Evolutionary conservation across 148 eudicot genomes (phyloP).

Genomic region (Amaranthus hypochondriacus): DNA sequence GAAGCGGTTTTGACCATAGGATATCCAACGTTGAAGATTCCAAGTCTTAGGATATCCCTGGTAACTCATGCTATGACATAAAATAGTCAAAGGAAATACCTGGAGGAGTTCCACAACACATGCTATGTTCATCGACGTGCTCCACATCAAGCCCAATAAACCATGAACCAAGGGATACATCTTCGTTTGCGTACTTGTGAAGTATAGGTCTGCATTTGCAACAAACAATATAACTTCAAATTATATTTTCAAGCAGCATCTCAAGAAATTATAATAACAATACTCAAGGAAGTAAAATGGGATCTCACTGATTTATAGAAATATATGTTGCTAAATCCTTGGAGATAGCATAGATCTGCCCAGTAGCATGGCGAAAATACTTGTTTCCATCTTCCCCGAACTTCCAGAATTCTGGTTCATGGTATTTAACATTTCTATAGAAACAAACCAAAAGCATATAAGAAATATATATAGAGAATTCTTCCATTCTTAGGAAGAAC

Average conservation of each 20-base stretch:
- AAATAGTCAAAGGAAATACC: neutral
- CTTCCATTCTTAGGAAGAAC: neutral
- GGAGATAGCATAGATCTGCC: conserved; percentile 94
- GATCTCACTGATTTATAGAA: conserved; percentile 74
- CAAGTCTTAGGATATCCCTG: neutral
- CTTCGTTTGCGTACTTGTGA: conserved; percentile 60
- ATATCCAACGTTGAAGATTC: neutral
- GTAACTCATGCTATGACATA: neutral
- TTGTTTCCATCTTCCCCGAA: conserved; percentile 96
- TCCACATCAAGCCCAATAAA: too few species aligned
- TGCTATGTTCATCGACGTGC: too few species aligned
- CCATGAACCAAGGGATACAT: too few species aligned
- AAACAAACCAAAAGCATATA: conserved; percentile 7
- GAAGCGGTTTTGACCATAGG: neutral
- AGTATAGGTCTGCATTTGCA: conserved; percentile 58
- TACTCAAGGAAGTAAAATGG: conserved; percentile 7
- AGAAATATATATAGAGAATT: neutral
- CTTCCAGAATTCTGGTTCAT: conserved; percentile 96
- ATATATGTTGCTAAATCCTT: conserved; percentile 90
- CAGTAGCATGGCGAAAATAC: conserved; percentile 95
- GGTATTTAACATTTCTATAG: conserved; percentile 76
- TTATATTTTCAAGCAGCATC: neutral
- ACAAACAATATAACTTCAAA: neutral
- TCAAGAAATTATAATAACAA: neutral
- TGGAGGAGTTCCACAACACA: too few species aligned